Evolutionary conservation across 768 basidiomycete genomes (phyloP), one percentile per base, ranked within the genome.

Genomic region (Glaciozyma martinii): DNA sequence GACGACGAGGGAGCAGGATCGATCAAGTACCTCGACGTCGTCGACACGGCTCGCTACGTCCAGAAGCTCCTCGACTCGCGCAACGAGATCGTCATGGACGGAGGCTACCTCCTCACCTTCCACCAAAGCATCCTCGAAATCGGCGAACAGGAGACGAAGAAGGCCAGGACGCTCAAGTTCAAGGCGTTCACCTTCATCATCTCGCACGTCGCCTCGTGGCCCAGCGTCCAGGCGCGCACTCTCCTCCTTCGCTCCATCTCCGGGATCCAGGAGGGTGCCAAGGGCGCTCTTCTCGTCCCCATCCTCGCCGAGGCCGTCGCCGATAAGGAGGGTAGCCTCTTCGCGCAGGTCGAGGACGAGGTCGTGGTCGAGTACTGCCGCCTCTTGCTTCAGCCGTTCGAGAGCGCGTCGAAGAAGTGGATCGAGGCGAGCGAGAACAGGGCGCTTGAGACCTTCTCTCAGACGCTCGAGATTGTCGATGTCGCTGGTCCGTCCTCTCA

Each of bases 201-300:
- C 13, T 76, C 77, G 7, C 78, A 19, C 59, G 21, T 60, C 63
- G 10, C 54, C 50, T 3, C 56, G 46, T 57, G 59, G 59, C 37
- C 46, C 63, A n/a, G 29, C 66, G 27, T 64, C 78, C 7, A 71
- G 77, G 8, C 27, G 57, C 10, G 68, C 72, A 1, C 65, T 76
- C 19, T 61, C 63, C 8, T 65, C 70, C 21, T 70, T 76, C 30
- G 67, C 73, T 37, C 76, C 77, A 53, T 60, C 67, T 27, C 66
- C 72, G n/a, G 71, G 16, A 69, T 77, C 27, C 67, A 74, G 42
- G 77, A 77, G 47, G 60, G 66, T 23, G 67, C 73, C n/a, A 71
- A 77, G 57, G 19, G 53, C 21, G 54, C 54, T 1, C 50, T 57
- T 7, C 27, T 64, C 6, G 60, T 70, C 40, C 56, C 53, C 6